Evolutionary conservation across 1,284 basidiomycete genomes (phyloP), one percentile per base, ranked within the genome.

Genomic region (Peniophora sp.): DNA sequence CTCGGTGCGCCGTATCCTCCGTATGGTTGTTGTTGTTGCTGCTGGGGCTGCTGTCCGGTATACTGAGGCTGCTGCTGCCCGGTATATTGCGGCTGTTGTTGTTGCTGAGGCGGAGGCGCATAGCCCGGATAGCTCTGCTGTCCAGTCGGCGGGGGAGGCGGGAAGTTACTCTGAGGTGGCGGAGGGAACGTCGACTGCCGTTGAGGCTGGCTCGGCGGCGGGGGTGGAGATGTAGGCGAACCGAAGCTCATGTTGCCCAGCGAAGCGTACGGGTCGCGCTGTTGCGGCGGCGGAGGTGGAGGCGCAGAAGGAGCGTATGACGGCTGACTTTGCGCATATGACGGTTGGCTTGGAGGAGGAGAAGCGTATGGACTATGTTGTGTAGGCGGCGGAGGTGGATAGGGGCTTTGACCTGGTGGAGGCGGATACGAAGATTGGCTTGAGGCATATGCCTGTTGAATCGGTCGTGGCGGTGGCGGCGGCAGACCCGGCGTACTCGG

Each of bases 371-470:
- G 59, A 58, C 10, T 45, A 62, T 12, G 56, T 32, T 64, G 61
- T 19, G 56, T 46, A 2, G 59, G 49, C 10, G 59, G 51, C 24
- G 60, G 59, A 11, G 61, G 61, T 35, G 62, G 36, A n/a, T 54
- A 66, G 38, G 71, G 66, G 23, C 70, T 67, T 12, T 71, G 65
- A 6, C 67, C 67, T 1, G 71, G 52, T 9, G 61, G 55, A 27
- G 66, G 55, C 44, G 60, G 56, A 2, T 57, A 54, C 9, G 53
- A 58, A n/a, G 61, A 49, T 38, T 32, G 27, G 27, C 27, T 32
- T 32, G 27, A 32, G 5, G 27, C 5, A 12, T 32, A 32, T 12
- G 27, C 12, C 12, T 5, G 27, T 32, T 63, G 63, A n/a, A 62
- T 58, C 2, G 58, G 53, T 44, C 58, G 67, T 49, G 59, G 61